Conservation (phyloP, 2,329 filamentous ascomycete species). For the Pseudocercospora macadamiae region DNA sequence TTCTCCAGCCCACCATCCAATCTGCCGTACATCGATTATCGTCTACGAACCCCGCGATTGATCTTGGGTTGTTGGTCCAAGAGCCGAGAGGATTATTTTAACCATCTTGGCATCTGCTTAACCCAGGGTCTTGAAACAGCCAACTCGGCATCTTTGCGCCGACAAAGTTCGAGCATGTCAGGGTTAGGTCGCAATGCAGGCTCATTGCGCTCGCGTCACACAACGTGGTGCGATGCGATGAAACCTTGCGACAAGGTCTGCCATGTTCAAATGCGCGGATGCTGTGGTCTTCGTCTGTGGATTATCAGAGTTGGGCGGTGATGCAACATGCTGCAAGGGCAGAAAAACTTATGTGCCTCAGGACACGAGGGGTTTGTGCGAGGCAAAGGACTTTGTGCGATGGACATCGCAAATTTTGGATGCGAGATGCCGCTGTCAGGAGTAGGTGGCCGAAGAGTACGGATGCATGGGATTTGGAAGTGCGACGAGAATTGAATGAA, state of each 20-base stretch:
- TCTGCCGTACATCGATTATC: too few relatives aligned
- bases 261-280: neutral
- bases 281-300: neutral
- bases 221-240: neutral
- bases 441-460: neutral
- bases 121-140: neutral
- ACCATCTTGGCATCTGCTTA: too few relatives aligned
- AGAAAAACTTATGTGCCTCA: neutral
- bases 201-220: constrained; percentile 1
- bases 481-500: neutral
- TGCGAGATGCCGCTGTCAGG: neutral
- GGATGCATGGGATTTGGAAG: neutral
- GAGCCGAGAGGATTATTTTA: too few relatives aligned
- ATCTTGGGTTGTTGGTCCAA: too few relatives aligned
- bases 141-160: neutral
- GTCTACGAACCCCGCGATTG: too few relatives aligned
- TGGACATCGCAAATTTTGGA: neutral
- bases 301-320: neutral
- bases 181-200: neutral
- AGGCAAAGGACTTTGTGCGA: neutral
- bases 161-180: neutral
- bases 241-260: neutral
- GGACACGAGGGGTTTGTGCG: neutral
- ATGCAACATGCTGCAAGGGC: neutral
- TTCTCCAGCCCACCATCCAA: too few relatives aligned